A percentile compares a stretch with the other conserved stretches of the same genome.
These are phyloP conservation scores for Metschnikowia lunata DNA, from an alignment of 805 yeast species.

Conservation along the genomic window DNA sequence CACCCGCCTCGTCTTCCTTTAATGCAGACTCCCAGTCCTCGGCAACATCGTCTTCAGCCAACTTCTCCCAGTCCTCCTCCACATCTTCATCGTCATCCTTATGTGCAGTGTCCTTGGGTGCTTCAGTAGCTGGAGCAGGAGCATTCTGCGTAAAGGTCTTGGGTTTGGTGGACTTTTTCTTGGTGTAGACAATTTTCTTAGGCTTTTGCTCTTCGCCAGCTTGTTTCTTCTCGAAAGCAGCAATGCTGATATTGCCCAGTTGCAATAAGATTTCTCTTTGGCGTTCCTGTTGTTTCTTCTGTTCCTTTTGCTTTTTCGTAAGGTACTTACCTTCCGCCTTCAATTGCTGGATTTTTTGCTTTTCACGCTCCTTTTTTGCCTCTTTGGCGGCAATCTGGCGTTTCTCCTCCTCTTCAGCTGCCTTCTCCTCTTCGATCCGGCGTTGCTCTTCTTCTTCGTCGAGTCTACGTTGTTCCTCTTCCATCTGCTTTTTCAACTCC, in stretches of 20 bases:
- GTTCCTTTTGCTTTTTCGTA: constrained; percentile 94
- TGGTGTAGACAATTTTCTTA: constrained; percentile 66
- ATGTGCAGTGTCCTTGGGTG: constrained; percentile 14
- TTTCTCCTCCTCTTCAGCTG: constrained; percentile 58
- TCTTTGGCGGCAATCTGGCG: constrained; percentile 54
- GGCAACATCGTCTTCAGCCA: constrained; percentile 47
- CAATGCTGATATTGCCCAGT: constrained; percentile 66
- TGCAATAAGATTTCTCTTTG: constrained; percentile 83
- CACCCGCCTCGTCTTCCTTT: constrained; percentile 25
- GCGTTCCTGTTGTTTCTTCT: constrained; percentile 77
- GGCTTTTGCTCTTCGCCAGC: constrained; percentile 29
- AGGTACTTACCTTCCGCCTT: constrained; percentile 93
- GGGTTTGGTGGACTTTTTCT: constrained; percentile 57
- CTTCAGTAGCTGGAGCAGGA: constrained; percentile 12
- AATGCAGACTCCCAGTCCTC: constrained; percentile 44
- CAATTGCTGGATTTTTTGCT: constrained; percentile 80
- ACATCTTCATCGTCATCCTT: constrained; percentile 23
- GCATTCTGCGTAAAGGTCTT: constrained; percentile 33
- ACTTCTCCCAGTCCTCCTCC: constrained; percentile 19
- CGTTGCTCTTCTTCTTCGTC: constrained; percentile 63
- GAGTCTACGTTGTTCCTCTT: constrained; percentile 71
- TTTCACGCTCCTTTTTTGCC: constrained; percentile 82
- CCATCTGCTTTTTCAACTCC: constrained; percentile 81
- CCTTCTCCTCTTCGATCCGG: constrained; percentile 48
- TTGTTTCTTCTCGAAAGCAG: constrained; percentile 52